Evolutionary conservation across 1,284 basidiomycete genomes (phyloP), one percentile per base, ranked within the genome.

Genomic region (Omphalotus olearius): DNA sequence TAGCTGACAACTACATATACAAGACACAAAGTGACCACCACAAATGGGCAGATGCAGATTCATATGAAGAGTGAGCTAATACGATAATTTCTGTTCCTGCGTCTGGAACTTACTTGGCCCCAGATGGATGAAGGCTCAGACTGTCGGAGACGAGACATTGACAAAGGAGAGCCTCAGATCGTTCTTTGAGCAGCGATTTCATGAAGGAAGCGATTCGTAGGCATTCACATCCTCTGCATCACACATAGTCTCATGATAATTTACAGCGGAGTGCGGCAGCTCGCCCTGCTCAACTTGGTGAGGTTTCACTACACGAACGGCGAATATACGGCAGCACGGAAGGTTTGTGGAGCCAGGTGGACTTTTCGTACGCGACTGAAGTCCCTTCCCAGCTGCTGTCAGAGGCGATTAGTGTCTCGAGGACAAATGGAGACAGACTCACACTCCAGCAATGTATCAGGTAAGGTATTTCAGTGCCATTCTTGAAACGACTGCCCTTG

Each of bases 111-210:
- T 38, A n/a, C 6, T 16, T 28, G 17, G 17, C 30, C 48, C n/a
- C 55, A 91, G 88, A 1, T 90, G 80, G 73, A 80, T 88, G 60
- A 79, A 78, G 53, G 79, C 76, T 11, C 62, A 75, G 26, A 71
- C 76, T 10, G 76, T 78, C 5, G 86, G 85, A 0, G 87, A 91
- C 62, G 82, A 81, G 53, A 80, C 79, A 40, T 60, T 77, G 9
- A 85, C 87, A 0, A 73, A 79, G 3, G 88, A 91, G 58, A 83
- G 80, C 57, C 64, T 91, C 38, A 76, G 88, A 37, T 70, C 79
- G 46, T 91, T 88, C 64, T 91, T 91, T 57, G 88, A 91, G 61
- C 88, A 91, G 57, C 83, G 80, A 59, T 91, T 91, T 60, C 84
- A 89, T 58, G 82, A 85, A 47, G 76, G 73, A 17, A 84, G 80